Evolutionary conservation across 169 alveolate genomes (phyloP).

Genomic region (Blepharisma undulans): DNA sequence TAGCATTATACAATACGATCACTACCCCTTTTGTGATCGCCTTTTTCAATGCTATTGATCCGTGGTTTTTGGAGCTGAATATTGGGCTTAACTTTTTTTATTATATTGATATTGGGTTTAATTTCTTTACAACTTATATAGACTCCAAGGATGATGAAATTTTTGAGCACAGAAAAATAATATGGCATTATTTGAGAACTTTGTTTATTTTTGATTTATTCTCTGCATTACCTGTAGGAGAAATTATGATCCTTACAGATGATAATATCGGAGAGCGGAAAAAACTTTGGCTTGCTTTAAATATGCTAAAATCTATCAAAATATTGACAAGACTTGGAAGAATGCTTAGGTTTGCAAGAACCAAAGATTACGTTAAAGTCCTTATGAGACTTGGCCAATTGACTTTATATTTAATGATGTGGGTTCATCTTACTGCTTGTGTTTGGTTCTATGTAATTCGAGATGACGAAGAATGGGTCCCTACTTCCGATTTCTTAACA

Average conservation of each 20-base stretch:
- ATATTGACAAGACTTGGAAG: constrained; percentile 45
- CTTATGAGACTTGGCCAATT: constrained; percentile 37
- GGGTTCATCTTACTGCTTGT: constrained; percentile 61
- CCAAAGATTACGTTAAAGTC: constrained; percentile 46
- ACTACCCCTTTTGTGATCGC: constrained; percentile 56
- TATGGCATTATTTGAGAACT: constrained; percentile 38
- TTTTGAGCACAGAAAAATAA: constrained; percentile 33
- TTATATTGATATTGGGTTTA: constrained; percentile 45
- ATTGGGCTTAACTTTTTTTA: constrained; percentile 45
- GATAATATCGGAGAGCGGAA: neutral
- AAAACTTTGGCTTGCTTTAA: neutral
- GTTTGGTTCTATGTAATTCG: constrained; percentile 57
- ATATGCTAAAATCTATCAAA: constrained; percentile 50
- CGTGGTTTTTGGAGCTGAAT: constrained; percentile 13
- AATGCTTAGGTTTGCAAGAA: constrained; percentile 46
- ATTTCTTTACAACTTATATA: constrained; percentile 55
- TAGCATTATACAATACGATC: constrained; percentile 46
- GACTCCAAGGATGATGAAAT: constrained; percentile 58
- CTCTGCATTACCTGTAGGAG: constrained; percentile 55
- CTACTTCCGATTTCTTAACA: neutral
- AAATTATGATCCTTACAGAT: neutral
- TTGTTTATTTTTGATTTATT: constrained; percentile 53
- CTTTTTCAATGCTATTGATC: constrained; percentile 25
- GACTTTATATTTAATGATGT: constrained; percentile 50
- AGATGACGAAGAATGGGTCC: constrained; percentile 41